Base-by-base conservation (phyloP, 352 stramenopile species). In the Pythium apleroticum region DNA sequence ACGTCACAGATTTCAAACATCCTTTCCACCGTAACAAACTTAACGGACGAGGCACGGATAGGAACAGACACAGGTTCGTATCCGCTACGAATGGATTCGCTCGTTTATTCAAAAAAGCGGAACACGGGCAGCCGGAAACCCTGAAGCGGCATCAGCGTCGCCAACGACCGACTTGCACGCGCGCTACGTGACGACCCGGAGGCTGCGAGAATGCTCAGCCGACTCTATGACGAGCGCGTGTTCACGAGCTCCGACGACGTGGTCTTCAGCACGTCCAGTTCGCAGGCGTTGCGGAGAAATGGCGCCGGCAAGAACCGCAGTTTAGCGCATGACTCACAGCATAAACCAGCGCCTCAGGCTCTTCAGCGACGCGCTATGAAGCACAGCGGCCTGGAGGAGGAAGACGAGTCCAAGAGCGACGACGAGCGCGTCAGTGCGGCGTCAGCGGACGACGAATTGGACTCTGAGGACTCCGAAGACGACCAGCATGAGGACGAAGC, bases 161-260 rank as follows among this genome's bases (percentile, higher is more conserved):
- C 0, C 8, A n/a, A 50, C 43, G 43, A 5, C 43, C 12, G n/a
- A 50, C 43, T 50, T 50, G 43, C n/a, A 50, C 43, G 43, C n/a
- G 43, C 43, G 43, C 43, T 50, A 50, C 43, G 43, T 50, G 43
- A 11, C 12, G 10, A 33, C n/a, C 46, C 20, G 20, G 20, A 11
- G 31, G 24, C 25, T 33, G 35, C 1, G 25, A 35, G 35, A n/a
- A 73, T 91, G 82, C 65, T 89, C 52, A 83, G 82, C 57, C 80
- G 77, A 39, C 48, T 86, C 19, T 66, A 86, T 54, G 80, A 89
- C 57, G 70, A 71, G 65, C 82, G 80, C 69, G 78, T 90, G 52
- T 91, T 91, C 64, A 69, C 71, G 25, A 79, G 73, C 60, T 91
- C 80, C 0, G 65, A 85, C 10, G 82, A 91, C 65, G 77, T 91